Base-by-base conservation (phyloP, 352 stramenopile genomes). In the Thraustochytrium aureum region DNA sequence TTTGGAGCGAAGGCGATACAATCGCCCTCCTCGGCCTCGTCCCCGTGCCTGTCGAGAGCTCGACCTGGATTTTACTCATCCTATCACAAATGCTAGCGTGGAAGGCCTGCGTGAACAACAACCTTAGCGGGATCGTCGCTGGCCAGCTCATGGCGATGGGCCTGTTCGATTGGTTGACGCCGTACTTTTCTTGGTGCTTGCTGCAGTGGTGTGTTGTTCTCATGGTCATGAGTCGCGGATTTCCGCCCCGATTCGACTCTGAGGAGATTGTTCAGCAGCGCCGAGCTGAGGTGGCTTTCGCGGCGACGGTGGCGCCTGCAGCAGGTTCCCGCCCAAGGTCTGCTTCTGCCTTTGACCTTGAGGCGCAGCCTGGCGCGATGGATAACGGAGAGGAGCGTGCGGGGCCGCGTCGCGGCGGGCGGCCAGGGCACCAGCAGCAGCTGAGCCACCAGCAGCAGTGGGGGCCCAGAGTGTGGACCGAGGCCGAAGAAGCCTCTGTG, bases 201-300 rank as follows among this genome's bases (percentile, higher is more conserved):
- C 1, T 67, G 14, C 69, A 79, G 41, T 79, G 69, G 69, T 22
- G 50, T 47, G 39, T 17, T 10, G 69, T 79, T 14, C 30, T 26
- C 41, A 39, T 79, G 30, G 22, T 79, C 7, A n/a, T 12, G 1
- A 50, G 69, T 32, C 42, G 50, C 17, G 69, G 69, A 4, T 79
- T 79, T 47, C 69, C 69, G 26, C 69, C 69, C 10, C 14, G 37
- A 20, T 22, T 79, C 10, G 69, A 73, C 10, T 79, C 69, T 0
- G 69, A 79, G n/a, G 69, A 79, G 69, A 47, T 79, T 30, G 59
- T 67, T 1, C 37, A n/a, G 7, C 69, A 79, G 59, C 50, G 69
- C 26, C 69, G 52, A 1, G 33, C 41, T 14, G 69, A 79, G 35
- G 50, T 22, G 10, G 35, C 7, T 6, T 67, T 74, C 26, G 50